phyloP scores from a whole-genome alignment of 768 basidiomycete species.

The Coprinopsis sp. region DNA sequence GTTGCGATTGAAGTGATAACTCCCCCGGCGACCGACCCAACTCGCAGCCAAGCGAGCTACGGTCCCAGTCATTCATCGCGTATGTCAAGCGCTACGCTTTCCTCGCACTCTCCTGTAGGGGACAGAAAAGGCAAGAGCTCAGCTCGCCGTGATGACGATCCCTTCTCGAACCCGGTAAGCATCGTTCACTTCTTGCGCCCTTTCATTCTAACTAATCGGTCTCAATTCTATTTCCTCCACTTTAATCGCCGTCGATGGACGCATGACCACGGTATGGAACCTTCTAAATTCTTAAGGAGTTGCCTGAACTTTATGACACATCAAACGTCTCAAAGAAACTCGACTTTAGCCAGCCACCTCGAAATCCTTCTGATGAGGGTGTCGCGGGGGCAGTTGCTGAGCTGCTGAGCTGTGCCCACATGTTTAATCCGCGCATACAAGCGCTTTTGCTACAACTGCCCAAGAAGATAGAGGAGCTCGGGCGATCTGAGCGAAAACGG shows the following conservation, averaged over 20 bases:
- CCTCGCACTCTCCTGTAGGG: background rate
- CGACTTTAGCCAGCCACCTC: background rate
- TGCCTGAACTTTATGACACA: background rate
- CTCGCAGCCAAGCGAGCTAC: background rate
- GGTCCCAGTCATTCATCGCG: background rate
- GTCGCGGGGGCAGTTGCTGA: background rate
- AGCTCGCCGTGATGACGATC: background rate
- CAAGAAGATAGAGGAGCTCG: constrained; percentile 12
- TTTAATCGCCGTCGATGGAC: too few relatives aligned
- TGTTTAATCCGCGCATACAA: background rate
- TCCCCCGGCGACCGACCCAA: background rate
- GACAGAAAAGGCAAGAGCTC: background rate
- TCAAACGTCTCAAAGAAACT: constrained; percentile 4
- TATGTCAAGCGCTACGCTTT: background rate
- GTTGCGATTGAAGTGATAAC: background rate
- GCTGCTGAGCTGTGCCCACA: background rate
- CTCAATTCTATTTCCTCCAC: too few relatives aligned
- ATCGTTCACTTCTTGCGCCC: background rate
- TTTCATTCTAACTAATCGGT: too few relatives aligned
- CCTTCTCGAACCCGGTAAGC: background rate
- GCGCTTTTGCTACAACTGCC: background rate
- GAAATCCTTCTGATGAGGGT: background rate
- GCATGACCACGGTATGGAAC: background rate
- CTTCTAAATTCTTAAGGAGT: background rate
- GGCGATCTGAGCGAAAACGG: constrained; percentile 34